phyloP scores from a whole-genome alignment of 2,329 filamentous ascomycete genomes.

The Nigrograna mackinnonii region DNA sequence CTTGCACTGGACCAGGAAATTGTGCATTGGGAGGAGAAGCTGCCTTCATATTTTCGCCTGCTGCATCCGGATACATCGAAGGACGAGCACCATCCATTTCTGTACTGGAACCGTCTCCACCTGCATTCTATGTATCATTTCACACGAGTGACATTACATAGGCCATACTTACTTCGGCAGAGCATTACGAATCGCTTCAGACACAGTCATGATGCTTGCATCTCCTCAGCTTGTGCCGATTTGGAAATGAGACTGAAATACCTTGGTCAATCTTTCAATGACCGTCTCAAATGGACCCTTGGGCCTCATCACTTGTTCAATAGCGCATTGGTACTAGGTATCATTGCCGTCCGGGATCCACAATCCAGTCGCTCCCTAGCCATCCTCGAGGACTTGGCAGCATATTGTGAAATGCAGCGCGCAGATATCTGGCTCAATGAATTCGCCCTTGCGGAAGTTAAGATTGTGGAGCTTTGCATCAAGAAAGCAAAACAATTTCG shows the following conservation, averaged over 20 bases:
- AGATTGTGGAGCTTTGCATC: conserved; percentile 48
- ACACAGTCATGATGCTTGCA: conserved; percentile 45
- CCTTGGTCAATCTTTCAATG: conserved; percentile 30
- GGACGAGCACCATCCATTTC: conserved; percentile 30
- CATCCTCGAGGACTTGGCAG: conserved; percentile 43
- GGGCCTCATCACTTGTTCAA: conserved; percentile 48
- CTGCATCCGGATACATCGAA: conserved; percentile 34
- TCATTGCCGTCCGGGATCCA: conserved; percentile 42
- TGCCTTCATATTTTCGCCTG: conserved; percentile 42
- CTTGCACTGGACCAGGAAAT: conserved; percentile 40
- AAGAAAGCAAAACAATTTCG: conserved; percentile 20
- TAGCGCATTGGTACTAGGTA: conserved; percentile 44
- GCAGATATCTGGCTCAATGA: conserved; percentile 47
- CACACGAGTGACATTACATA: conserved; percentile 45
- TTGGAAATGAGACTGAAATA: conserved; percentile 41
- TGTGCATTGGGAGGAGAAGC: conserved; percentile 30
- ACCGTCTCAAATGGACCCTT: conserved; percentile 39
- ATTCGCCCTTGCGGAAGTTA: conserved; percentile 46
- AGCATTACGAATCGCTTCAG: conserved; percentile 46
- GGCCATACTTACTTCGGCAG: conserved; percentile 43
- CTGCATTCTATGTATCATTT: conserved; percentile 47
- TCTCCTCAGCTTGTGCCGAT: conserved; percentile 46
- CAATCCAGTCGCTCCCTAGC: conserved; percentile 29
- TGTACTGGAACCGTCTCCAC: conserved; percentile 44
- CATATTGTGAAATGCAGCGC: conserved; percentile 47